A percentile compares a stretch with the other conserved stretches of the same genome.
Evolutionary conservation across 1,139 yeast species (phyloP).

Genomic region (Petasospora fabianii): DNA sequence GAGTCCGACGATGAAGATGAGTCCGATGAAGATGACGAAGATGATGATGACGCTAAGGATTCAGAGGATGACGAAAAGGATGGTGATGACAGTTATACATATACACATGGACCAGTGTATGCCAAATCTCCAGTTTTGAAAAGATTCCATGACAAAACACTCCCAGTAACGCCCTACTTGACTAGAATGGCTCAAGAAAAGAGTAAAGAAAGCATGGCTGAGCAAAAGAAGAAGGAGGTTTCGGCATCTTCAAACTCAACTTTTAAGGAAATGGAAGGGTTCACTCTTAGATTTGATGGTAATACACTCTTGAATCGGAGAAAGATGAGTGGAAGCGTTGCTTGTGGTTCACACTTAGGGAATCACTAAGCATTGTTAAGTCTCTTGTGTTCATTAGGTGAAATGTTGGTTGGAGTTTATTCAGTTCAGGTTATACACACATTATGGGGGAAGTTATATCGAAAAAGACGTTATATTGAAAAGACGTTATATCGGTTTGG

Average conservation of each 20-base stretch:
- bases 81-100: slow-evolving; percentile 17
- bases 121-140: slow-evolving; percentile 20
- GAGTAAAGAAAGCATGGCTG: no score
- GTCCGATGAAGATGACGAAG: slow-evolving; percentile 17
- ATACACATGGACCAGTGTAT: slow-evolving; percentile 11
- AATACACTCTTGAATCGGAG: slow-evolving; percentile 62
- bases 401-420: no score
- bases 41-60: slow-evolving; percentile 17
- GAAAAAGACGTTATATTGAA: no score
- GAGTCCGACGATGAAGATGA: slow-evolving; percentile 19
- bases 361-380: no score
- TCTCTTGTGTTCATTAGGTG: no score
- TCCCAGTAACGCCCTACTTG: slow-evolving; percentile 17
- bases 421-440: no score
- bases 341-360: slow-evolving; percentile 16
- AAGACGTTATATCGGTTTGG: no score
- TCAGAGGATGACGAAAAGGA: slow-evolving; percentile 20
- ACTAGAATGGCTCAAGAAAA: not conserved
- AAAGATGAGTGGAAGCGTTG: slow-evolving; percentile 26
- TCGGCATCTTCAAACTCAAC: not conserved
- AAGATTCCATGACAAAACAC: slow-evolving; percentile 13
- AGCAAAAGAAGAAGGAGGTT: slow-evolving; percentile 1
- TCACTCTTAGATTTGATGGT: slow-evolving; percentile 53
- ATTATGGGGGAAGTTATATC: no score
- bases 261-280: slow-evolving; percentile 27